phyloP scores from a whole-genome alignment of 2,329 filamentous ascomycete genomes.

The Aspergillus quadrilineatus region DNA sequence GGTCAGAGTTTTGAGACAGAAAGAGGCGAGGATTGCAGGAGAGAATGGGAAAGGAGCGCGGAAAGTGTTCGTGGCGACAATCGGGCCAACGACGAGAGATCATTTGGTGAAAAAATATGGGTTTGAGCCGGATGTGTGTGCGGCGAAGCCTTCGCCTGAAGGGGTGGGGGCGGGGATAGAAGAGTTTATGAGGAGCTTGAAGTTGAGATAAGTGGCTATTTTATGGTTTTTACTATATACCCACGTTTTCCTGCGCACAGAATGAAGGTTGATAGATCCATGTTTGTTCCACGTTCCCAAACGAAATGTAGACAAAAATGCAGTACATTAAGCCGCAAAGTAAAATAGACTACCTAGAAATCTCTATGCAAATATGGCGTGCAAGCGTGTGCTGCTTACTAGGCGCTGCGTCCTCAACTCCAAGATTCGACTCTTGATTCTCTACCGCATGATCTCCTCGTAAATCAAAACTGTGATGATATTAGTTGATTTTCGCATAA shows the following conservation, averaged over 20 bases:
- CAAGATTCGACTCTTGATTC: neutral
- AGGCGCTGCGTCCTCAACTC: neutral
- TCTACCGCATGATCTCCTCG: constrained; percentile 84
- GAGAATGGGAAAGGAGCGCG: constrained; percentile 5
- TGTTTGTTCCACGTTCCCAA: neutral
- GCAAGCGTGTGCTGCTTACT: constrained; percentile 12
- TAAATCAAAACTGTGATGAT: constrained; percentile 71
- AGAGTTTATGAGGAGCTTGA: constrained; percentile 40
- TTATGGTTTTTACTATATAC: neutral
- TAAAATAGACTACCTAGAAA: constrained; percentile 11
- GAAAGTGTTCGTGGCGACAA: constrained; percentile 69
- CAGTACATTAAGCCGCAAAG: constrained; percentile 11
- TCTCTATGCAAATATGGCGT: constrained; percentile 22
- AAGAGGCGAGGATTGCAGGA: constrained; percentile 7
- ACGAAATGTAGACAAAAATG: neutral
- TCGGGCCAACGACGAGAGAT: constrained; percentile 87
- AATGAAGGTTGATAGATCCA: neutral
- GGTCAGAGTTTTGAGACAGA: constrained; percentile 50
- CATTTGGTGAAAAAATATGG: constrained; percentile 56
- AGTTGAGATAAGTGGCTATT: neutral
- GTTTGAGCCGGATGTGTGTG: constrained; percentile 59
- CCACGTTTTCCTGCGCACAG: neutral
- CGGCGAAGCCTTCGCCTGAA: constrained; percentile 76
- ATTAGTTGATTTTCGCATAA: constrained; percentile 14
- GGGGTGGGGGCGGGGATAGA: constrained; percentile 70